phyloP scores from a whole-genome alignment of 192 early-diverging fungal species.

The Dimargaris verticillata region DNA sequence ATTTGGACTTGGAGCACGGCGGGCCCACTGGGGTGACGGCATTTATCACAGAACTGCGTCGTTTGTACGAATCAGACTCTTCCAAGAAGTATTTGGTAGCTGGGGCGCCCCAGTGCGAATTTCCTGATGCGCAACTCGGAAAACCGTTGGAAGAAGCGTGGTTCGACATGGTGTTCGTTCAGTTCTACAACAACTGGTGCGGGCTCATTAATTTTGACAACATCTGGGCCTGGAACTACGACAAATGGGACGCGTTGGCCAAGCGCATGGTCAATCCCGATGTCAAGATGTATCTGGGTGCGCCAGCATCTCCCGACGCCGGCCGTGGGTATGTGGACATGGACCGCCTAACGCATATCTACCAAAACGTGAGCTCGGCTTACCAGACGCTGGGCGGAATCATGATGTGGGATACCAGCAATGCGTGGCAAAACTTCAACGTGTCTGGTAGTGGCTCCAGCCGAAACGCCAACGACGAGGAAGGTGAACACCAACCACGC shows the following conservation, averaged over 20 bases:
- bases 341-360: conserved; percentile 28
- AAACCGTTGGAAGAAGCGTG: conserved; percentile 37
- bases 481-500: too few species aligned
- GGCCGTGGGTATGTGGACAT: conserved; percentile 40
- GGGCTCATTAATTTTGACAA: conserved; percentile 32
- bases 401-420: conserved; percentile 60
- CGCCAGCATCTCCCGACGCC: conserved; percentile 37
- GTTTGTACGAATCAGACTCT: conserved; percentile 23
- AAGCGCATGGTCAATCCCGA: conserved; percentile 35
- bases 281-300: conserved; percentile 43
- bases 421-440: conserved; percentile 35
- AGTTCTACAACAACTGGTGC: conserved; percentile 55
- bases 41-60: conserved; percentile 26
- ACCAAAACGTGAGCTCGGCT: conserved; percentile 27
- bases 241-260: conserved; percentile 56
- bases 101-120: conserved; percentile 43
- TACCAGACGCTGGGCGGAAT: conserved; percentile 49
- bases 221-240: conserved; percentile 42
- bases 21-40: conserved; percentile 27
- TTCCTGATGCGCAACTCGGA: conserved; percentile 35
- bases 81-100: conserved; percentile 37
- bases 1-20: conserved; percentile 37
- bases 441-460: not conserved
- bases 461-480: not conserved
- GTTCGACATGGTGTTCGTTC: conserved; percentile 48